Percentiles rank a stretch among this genome's conserved stretches.
phyloP scores from a whole-genome alignment of 83 land plant species.

The Thuja plicata region DNA sequence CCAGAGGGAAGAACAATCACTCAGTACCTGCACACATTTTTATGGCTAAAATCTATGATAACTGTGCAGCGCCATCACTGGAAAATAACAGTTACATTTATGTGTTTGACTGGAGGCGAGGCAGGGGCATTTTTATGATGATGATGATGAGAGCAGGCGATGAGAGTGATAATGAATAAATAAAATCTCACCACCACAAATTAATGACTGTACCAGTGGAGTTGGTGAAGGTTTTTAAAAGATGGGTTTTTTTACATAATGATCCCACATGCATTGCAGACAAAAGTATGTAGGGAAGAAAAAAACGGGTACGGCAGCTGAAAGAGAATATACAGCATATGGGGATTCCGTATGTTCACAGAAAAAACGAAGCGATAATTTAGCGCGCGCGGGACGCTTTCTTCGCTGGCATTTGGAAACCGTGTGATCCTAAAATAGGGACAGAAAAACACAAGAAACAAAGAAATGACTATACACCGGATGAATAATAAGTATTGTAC shows the following conservation, averaged over 20 bases:
- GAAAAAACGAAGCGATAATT: background rate
- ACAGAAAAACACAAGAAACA: too few species aligned
- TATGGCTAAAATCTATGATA: background rate
- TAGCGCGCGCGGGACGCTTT: background rate
- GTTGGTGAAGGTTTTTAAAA: background rate
- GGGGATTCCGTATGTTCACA: background rate
- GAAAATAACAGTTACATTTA: too few species aligned
- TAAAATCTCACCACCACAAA: background rate
- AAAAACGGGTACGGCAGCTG: background rate
- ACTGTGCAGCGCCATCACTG: background rate
- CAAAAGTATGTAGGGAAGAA: background rate
- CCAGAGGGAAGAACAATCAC: conserved; percentile 1
- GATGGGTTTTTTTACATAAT: background rate
- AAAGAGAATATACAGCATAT: background rate
- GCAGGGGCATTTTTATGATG: background rate
- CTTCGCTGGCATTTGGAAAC: background rate
- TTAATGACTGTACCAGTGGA: background rate
- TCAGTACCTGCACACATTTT: background rate
- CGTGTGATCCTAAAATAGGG: background rate
- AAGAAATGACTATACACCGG: background rate
- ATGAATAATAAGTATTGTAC: too few species aligned
- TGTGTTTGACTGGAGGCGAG: background rate
- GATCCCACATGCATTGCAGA: background rate
- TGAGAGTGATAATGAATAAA: background rate
- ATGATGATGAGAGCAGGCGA: background rate